These are phyloP conservation scores for Coniochaeta ligniaria DNA, from an alignment of 2,329 filamentous ascomycete species.

Conservation along the genomic window DNA sequence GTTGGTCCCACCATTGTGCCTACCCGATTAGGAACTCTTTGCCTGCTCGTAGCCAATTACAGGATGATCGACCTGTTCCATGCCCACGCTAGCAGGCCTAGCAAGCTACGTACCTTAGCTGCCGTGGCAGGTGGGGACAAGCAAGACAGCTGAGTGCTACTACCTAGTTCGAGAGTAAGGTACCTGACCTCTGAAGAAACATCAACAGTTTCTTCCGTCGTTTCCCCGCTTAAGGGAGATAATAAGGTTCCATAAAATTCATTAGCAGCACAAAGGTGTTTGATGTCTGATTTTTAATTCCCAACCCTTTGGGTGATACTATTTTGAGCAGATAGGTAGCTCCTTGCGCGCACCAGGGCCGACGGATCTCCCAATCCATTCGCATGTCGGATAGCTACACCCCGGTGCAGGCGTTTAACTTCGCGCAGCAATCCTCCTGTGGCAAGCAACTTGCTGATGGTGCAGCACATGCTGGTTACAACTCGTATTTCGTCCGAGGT, in stretches of 20 bases:
- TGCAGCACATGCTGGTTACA: background rate
- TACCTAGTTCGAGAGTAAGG: no score
- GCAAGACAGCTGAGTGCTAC: no score
- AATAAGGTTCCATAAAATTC: background rate
- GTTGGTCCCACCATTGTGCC: background rate
- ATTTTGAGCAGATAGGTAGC: background rate
- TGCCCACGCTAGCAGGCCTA: background rate
- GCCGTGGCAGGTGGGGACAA: no score
- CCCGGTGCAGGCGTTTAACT: background rate
- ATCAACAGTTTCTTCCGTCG: background rate
- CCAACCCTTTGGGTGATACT: background rate
- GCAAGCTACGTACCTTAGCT: no score
- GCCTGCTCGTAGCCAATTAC: background rate
- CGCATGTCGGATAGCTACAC: background rate
- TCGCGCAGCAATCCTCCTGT: background rate
- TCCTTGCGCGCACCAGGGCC: background rate
- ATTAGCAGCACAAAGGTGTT: background rate
- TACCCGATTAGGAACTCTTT: background rate
- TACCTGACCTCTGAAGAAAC: no score
- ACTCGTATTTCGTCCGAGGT: background rate
- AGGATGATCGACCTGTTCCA: background rate
- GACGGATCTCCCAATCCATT: background rate
- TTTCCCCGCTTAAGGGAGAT: background rate
- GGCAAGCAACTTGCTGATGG: background rate
- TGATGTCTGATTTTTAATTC: background rate